These are phyloP conservation scores for Coix lacrymajobi DNA, from an alignment of 176 grass and related monocot species.

Conservation along the genomic window DNA sequence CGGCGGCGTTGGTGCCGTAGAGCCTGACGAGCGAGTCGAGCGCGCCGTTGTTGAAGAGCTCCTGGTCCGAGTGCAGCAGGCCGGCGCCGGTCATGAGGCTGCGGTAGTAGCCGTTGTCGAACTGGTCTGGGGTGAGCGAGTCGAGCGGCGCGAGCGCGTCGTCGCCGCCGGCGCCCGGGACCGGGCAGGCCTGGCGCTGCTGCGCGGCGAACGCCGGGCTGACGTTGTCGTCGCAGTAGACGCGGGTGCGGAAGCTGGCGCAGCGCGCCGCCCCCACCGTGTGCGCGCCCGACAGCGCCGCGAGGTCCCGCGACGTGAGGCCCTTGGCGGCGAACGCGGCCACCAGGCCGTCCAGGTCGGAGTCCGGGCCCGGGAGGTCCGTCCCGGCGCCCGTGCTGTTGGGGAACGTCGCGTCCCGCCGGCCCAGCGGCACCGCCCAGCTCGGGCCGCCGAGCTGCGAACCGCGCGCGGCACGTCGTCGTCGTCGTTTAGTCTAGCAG, in stretches of 20 bases:
- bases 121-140: conserved; percentile 40
- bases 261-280: conserved; percentile 51
- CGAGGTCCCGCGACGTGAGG: conserved; percentile 42
- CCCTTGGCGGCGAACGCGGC: conserved; percentile 59
- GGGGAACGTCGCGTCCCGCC: conserved; percentile 50
- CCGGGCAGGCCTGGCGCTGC: conserved; percentile 23
- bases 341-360: conserved; percentile 22
- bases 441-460: conserved; percentile 82
- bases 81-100: conserved; percentile 47
- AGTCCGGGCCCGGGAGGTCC: conserved; percentile 49
- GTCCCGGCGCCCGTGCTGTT: conserved; percentile 25
- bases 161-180: conserved; percentile 29
- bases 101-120: conserved; percentile 73
- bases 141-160: conserved; percentile 42
- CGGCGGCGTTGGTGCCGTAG: conserved; percentile 47
- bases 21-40: conserved; percentile 43
- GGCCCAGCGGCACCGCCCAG: conserved; percentile 67
- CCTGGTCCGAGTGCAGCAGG: conserved; percentile 82
- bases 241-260: conserved; percentile 42
- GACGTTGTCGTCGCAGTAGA: conserved; percentile 56
- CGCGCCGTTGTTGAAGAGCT: conserved; percentile 65
- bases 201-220: conserved; percentile 26
- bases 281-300: conserved; percentile 65
- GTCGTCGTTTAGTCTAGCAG: no score
- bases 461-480: no score